Conservation (phyloP, 1,284 basidiomycete species). For the Mycosarcoma mackinlayi region DNA sequence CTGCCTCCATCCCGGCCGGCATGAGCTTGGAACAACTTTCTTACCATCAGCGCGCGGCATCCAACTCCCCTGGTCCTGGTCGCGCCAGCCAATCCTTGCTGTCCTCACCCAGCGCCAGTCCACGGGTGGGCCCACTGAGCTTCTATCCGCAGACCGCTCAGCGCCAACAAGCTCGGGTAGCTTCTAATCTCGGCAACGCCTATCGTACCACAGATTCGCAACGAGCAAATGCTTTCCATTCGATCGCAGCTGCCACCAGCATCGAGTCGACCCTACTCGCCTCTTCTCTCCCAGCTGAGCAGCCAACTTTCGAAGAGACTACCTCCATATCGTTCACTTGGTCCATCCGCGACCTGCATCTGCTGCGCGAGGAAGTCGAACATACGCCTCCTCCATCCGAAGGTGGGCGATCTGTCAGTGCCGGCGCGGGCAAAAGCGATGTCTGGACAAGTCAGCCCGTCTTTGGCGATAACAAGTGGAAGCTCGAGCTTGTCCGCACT, state of each 20-base stretch:
- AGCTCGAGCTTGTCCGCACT: slow-evolving; percentile 60
- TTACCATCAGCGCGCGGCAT: slow-evolving; percentile 3
- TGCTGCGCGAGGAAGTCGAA: slow-evolving; percentile 61
- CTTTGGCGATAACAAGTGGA: slow-evolving; percentile 66
- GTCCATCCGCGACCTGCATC: slow-evolving; percentile 53
- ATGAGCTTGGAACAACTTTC: not conserved
- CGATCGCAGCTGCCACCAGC: not conserved
- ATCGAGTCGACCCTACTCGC: slow-evolving; percentile 11
- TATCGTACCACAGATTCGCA: slow-evolving; percentile 3
- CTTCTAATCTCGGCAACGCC: not conserved
- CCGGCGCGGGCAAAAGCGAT: slow-evolving; percentile 59
- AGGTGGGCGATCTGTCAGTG: slow-evolving; percentile 57
- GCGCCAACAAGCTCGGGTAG: not conserved
- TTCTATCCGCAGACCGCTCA: slow-evolving; percentile 10
- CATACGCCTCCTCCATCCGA: slow-evolving; percentile 44
- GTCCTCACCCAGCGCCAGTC: slow-evolving; percentile 4
- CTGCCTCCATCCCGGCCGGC: not conserved
- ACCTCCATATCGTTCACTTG: slow-evolving; percentile 59
- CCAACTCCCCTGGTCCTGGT: not conserved
- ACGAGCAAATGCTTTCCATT: not conserved
- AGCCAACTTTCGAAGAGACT: slow-evolving; percentile 56
- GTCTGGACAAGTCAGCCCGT: slow-evolving; percentile 63
- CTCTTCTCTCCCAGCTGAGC: slow-evolving; percentile 12
- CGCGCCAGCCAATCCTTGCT: not conserved
- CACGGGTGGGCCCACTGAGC: slow-evolving; percentile 7